Conservation (phyloP, 108 stramenopile species). For the Aureococcus anophagefferens region DNA sequence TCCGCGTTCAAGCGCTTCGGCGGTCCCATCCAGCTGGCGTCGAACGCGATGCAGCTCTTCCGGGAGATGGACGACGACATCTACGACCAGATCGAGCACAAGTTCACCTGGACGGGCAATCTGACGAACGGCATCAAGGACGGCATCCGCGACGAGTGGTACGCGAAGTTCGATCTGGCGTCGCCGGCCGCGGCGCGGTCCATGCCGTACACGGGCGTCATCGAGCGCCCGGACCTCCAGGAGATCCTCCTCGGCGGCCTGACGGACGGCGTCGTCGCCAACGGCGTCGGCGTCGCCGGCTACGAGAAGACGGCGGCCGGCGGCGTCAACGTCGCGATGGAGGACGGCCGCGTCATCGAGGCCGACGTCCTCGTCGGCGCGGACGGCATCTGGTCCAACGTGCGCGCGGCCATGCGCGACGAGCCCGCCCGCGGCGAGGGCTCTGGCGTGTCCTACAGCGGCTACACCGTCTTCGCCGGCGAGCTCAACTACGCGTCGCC, state of each 20-base stretch:
- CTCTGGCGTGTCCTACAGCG: slow-evolving; percentile 50
- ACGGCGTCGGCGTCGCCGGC: slow-evolving; percentile 41
- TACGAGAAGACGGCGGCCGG: slow-evolving; percentile 24
- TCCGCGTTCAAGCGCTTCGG: slow-evolving; percentile 58
- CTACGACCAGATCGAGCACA: slow-evolving; percentile 42
- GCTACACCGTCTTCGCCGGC: slow-evolving; percentile 66
- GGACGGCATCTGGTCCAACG: slow-evolving; percentile 64
- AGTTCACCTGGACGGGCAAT: slow-evolving; percentile 59
- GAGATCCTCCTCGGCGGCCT: slow-evolving; percentile 38
- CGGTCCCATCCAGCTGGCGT: slow-evolving; percentile 64
- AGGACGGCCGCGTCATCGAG: slow-evolving; percentile 31
- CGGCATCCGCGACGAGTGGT: slow-evolving; percentile 64
- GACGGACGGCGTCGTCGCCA: slow-evolving; percentile 28
- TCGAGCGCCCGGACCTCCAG: slow-evolving; percentile 64
- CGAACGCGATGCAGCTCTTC: slow-evolving; percentile 54
- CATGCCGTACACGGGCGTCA: slow-evolving; percentile 66
- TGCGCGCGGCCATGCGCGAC: slow-evolving; percentile 52
- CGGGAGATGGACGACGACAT: slow-evolving; percentile 42
- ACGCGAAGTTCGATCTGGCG: slow-evolving; percentile 59
- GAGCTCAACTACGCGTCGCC: slow-evolving; percentile 49
- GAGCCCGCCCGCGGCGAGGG: slow-evolving; percentile 40
- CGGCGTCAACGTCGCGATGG: slow-evolving; percentile 33
- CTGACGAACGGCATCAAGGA: slow-evolving; percentile 55
- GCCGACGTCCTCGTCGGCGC: slow-evolving; percentile 65
- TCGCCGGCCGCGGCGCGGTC: slow-evolving; percentile 41